Conservation (phyloP, 1,284 basidiomycete genomes). For the Ustilago nuda region DNA sequence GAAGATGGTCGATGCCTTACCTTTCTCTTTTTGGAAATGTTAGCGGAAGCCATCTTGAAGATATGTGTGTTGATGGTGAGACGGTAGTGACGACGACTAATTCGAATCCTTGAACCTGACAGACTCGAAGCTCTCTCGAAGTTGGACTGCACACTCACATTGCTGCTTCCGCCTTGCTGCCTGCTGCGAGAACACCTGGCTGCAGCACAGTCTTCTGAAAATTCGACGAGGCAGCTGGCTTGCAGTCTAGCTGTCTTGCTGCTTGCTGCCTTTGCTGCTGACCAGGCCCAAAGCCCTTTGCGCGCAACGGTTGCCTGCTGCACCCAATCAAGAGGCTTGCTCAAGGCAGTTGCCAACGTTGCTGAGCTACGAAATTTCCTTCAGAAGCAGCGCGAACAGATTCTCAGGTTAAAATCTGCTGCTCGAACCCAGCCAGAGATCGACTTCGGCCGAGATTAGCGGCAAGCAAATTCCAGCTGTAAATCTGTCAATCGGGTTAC, state of each 20-base stretch:
- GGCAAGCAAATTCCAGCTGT: background rate
- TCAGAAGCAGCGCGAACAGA: too few relatives aligned
- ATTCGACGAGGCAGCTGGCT: background rate
- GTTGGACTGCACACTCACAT: background rate
- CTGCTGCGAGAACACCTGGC: background rate
- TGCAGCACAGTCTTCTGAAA: background rate
- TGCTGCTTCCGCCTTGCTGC: background rate
- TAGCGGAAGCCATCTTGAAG: constrained; percentile 64
- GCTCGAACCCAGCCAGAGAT: too few relatives aligned
- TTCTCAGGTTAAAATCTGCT: too few relatives aligned
- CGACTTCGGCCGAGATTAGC: background rate
- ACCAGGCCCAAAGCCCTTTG: background rate
- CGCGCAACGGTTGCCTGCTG: background rate
- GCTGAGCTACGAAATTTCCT: background rate
- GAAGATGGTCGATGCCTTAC: constrained; percentile 36
- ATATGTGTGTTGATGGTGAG: constrained; percentile 45
- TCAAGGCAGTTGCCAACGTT: background rate
- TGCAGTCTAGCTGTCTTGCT: background rate
- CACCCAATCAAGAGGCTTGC: background rate
- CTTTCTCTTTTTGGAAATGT: constrained; percentile 69
- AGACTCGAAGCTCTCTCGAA: background rate
- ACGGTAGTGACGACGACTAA: constrained; percentile 26
- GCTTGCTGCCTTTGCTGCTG: background rate
- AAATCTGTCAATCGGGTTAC: background rate
- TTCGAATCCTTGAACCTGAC: constrained; percentile 30